Conservation (phyloP, 78 protist species). For the Planoprotostelium fungivorum region DNA sequence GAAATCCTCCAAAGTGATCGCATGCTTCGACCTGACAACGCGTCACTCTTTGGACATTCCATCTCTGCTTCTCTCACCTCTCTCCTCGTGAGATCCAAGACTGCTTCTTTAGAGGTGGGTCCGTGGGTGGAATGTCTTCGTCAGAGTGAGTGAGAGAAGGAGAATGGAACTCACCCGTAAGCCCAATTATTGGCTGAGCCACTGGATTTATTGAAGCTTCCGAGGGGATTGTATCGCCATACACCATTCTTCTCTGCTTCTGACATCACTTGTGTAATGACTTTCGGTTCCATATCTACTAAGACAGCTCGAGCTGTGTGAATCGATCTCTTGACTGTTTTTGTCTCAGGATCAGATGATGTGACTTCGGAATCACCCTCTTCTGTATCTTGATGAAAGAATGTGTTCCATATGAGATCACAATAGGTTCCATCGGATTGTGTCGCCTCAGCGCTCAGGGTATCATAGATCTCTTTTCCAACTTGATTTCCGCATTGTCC, state of each 20-base stretch:
- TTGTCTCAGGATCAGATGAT: neutral
- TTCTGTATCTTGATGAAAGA: neutral
- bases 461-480: constrained; percentile 6
- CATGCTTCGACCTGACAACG: constrained; percentile 22
- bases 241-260: neutral
- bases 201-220: neutral
- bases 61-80: no score
- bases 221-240: neutral
- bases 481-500: constrained; percentile 43
- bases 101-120: neutral
- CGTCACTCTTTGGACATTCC: no score
- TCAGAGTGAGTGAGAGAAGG: neutral
- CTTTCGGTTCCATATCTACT: constrained; percentile 71
- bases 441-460: neutral
- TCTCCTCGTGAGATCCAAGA: neutral
- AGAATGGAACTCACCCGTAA: constrained; percentile 16
- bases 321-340: neutral
- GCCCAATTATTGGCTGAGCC: constrained; percentile 77
- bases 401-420: neutral
- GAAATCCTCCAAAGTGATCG: constrained; percentile 9
- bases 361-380: neutral
- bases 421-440: neutral
- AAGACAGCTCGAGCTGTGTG: constrained; percentile 33
- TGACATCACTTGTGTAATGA: neutral
- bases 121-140: constrained; percentile 10